A percentile compares a stretch with the other conserved stretches of the same genome.
Evolutionary conservation across 1,284 basidiomycete genomes (phyloP).

Genomic region (Moesziomyces parantarcticus): DNA sequence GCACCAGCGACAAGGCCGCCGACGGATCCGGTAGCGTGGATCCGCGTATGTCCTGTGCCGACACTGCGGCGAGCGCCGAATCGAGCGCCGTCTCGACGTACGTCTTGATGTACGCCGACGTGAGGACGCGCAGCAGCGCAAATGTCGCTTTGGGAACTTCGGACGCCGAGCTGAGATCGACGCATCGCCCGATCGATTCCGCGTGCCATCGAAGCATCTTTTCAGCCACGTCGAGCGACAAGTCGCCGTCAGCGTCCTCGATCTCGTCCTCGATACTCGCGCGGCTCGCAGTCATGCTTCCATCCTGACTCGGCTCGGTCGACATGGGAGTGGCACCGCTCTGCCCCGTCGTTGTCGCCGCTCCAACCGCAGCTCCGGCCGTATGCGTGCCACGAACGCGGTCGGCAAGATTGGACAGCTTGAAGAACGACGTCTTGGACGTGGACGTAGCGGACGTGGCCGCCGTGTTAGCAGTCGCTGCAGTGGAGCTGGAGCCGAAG

Average conservation of each 20-base stretch:
- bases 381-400: conserved; percentile 53
- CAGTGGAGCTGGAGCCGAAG: conserved; percentile 13
- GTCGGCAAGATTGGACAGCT: conserved; percentile 61
- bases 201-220: conserved; percentile 66
- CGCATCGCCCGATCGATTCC: conserved; percentile 66
- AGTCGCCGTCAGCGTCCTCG: conserved; percentile 55
- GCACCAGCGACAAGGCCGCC: conserved; percentile 72
- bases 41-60: conserved; percentile 73
- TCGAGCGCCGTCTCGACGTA: conserved; percentile 93
- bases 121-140: conserved; percentile 83
- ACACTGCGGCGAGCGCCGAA: conserved; percentile 79
- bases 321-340: conserved; percentile 6
- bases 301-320: conserved; percentile 23
- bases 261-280: conserved; percentile 26
- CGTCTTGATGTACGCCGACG: conserved; percentile 84
- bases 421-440: conserved; percentile 55
- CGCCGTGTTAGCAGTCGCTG: conserved; percentile 23
- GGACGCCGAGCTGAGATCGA: conserved; percentile 59
- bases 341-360: conserved; percentile 1
- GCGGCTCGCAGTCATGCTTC: conserved; percentile 7
- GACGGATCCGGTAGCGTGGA: conserved; percentile 78
- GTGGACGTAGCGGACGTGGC: conserved; percentile 27
- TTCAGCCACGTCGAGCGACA: conserved; percentile 61
- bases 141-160: conserved; percentile 84
- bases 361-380: conserved; percentile 3